Percentiles rank a stretch among this genome's conserved stretches.
phyloP scores from a whole-genome alignment of 2,329 filamentous ascomycete genomes.

The Fusarium domesticum region DNA sequence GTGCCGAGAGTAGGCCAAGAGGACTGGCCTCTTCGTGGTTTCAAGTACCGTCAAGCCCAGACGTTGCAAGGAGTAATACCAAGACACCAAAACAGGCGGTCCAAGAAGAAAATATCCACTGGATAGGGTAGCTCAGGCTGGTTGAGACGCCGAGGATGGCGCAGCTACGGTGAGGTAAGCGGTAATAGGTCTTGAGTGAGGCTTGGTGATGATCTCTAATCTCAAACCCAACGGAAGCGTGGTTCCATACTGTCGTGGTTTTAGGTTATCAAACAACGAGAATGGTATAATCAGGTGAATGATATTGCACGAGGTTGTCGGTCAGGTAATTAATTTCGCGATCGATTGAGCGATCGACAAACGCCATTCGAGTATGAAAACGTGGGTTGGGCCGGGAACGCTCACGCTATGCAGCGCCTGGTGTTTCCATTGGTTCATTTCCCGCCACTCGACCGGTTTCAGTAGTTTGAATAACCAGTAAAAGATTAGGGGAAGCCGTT shows the following conservation, averaged over 20 bases:
- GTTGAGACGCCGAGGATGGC: constrained; percentile 8
- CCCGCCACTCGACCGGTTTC: neutral
- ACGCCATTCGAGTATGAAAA: neutral
- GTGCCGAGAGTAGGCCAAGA: neutral
- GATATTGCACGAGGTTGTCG: too few species aligned
- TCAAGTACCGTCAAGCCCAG: neutral
- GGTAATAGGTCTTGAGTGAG: neutral
- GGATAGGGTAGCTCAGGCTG: neutral
- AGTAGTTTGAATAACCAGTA: neutral
- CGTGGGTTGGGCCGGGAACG: neutral
- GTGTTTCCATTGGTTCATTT: neutral
- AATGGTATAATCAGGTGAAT: too few species aligned
- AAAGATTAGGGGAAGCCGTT: neutral
- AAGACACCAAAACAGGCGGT: neutral
- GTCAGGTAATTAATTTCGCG: too few species aligned
- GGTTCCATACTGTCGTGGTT: too few species aligned
- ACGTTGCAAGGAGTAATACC: neutral
- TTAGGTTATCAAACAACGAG: too few species aligned
- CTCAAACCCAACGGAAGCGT: too few species aligned
- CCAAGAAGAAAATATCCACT: neutral
- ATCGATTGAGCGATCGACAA: neutral
- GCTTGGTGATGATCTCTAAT: neutral
- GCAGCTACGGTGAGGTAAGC: constrained; percentile 5
- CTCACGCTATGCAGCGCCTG: neutral
- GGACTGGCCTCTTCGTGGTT: neutral